A percentile compares a stretch with the other conserved stretches of the same genome.
Evolutionary conservation across 163 green algal genomes (phyloP).

Genomic region (Smithsoniella earleae): DNA sequence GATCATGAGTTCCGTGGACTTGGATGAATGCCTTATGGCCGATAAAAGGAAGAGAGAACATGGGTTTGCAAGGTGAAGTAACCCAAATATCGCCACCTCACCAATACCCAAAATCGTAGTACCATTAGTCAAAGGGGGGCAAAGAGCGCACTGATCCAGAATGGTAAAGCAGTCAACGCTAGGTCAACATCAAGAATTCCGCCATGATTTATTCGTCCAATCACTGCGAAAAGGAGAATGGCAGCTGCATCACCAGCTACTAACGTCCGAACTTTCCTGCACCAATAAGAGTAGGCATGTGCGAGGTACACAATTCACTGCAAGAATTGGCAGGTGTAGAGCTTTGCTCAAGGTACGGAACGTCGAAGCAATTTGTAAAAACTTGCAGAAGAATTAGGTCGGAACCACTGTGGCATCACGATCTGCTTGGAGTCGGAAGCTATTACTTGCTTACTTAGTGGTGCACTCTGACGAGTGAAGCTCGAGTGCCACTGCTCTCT

Average conservation of each 20-base stretch:
- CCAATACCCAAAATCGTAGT: too few species aligned
- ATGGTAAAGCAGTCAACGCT: conserved; percentile 63
- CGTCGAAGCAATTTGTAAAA: background rate
- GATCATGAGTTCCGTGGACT: too few species aligned
- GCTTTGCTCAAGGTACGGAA: background rate
- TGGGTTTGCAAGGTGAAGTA: too few species aligned
- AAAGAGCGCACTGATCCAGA: conserved; percentile 61
- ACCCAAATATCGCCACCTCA: too few species aligned
- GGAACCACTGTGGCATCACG: too few species aligned
- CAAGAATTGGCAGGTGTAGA: background rate
- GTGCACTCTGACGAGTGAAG: background rate
- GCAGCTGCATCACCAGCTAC: conserved; percentile 56
- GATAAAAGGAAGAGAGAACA: too few species aligned
- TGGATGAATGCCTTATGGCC: too few species aligned
- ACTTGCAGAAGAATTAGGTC: too few species aligned
- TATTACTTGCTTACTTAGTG: background rate
- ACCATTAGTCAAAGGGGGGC: too few species aligned
- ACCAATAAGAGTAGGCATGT: background rate
- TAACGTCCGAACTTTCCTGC: conserved; percentile 51
- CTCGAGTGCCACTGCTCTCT: too few species aligned
- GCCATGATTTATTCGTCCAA: conserved; percentile 61
- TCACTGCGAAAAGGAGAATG: conserved; percentile 69
- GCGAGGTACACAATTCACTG: background rate
- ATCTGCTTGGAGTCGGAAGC: background rate
- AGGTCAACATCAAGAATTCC: conserved; percentile 42